These are phyloP conservation scores for Trichocladium uniseriatum DNA, from an alignment of 495 filamentous ascomycete species.

Conservation along the genomic window DNA sequence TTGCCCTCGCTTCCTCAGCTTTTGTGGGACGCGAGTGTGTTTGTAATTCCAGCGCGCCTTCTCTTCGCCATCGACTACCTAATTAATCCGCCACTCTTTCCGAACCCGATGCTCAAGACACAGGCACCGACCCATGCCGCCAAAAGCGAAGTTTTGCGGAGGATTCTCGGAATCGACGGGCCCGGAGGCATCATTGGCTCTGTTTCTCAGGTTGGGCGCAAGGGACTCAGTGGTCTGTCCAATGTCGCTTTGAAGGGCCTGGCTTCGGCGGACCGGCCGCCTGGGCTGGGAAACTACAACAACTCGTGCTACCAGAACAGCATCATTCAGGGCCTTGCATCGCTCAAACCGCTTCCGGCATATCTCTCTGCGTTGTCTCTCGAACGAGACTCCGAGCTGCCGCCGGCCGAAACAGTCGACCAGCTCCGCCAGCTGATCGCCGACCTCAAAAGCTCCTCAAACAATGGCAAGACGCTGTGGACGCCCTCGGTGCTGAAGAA, in stretches of 20 bases:
- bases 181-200: conserved; percentile 29
- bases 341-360: conserved; percentile 53
- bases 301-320: conserved; percentile 99
- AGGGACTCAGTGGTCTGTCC: conserved; percentile 43
- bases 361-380: conserved; percentile 36
- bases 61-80: conserved; percentile 50
- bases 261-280: conserved; percentile 39
- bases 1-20: conserved; percentile 26
- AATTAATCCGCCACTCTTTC: conserved; percentile 30
- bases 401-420: conserved; percentile 26
- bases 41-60: conserved; percentile 49
- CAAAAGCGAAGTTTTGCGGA: conserved; percentile 61
- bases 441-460: conserved; percentile 55
- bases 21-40: conserved; percentile 58
- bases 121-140: conserved; percentile 34
- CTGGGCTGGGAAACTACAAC: conserved; percentile 82
- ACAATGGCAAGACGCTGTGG: conserved; percentile 66
- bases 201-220: conserved; percentile 31
- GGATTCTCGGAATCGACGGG: conserved; percentile 56
- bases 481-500: conserved; percentile 67
- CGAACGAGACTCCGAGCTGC: conserved; percentile 20
- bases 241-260: conserved; percentile 33
- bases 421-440: conserved; percentile 55
- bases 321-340: conserved; percentile 77
- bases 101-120: conserved; percentile 16